phyloP scores from a whole-genome alignment of 306 rosid genomes.

The Boehmeria nivea region DNA sequence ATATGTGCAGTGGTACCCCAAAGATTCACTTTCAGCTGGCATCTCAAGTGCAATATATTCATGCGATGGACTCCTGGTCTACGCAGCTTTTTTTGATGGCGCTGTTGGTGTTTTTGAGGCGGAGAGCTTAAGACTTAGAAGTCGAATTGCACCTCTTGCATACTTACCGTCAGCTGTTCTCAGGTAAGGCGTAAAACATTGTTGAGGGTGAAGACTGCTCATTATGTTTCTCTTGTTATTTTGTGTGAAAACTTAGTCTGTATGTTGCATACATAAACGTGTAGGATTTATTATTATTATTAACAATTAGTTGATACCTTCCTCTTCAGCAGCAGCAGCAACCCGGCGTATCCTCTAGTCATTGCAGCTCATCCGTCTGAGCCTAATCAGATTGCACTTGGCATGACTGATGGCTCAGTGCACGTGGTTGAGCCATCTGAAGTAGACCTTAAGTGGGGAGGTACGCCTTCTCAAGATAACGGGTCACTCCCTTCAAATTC shows the following conservation, averaged over 20 bases:
- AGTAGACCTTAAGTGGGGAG: constrained; percentile 33
- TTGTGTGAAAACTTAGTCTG: neutral
- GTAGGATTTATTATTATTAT: too few species aligned
- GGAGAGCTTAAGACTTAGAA: constrained; percentile 35
- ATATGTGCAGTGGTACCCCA: constrained; percentile 33
- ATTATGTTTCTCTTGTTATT: neutral
- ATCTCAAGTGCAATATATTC: constrained; percentile 46
- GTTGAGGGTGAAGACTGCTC: neutral
- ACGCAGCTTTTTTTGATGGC: constrained; percentile 30
- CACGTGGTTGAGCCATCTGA: constrained; percentile 33
- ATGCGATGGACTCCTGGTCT: constrained; percentile 35
- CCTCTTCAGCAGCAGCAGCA: constrained; percentile 4
- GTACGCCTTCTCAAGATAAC: constrained; percentile 31
- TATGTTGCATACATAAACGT: too few species aligned
- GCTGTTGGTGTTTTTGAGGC: constrained; percentile 38
- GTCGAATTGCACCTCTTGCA: constrained; percentile 36
- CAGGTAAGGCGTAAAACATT: constrained; percentile 18
- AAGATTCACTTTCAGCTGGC: constrained; percentile 28
- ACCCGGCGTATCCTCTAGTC: constrained; percentile 29
- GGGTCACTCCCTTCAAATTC: constrained; percentile 37
- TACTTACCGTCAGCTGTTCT: constrained; percentile 36
- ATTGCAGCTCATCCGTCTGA: constrained; percentile 41
- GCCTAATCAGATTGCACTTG: constrained; percentile 38
- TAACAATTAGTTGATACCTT: neutral
- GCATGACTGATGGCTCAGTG: constrained; percentile 38